Conservation (phyloP, 1,284 basidiomycete species). For the Wolfiporia cocos region DNA sequence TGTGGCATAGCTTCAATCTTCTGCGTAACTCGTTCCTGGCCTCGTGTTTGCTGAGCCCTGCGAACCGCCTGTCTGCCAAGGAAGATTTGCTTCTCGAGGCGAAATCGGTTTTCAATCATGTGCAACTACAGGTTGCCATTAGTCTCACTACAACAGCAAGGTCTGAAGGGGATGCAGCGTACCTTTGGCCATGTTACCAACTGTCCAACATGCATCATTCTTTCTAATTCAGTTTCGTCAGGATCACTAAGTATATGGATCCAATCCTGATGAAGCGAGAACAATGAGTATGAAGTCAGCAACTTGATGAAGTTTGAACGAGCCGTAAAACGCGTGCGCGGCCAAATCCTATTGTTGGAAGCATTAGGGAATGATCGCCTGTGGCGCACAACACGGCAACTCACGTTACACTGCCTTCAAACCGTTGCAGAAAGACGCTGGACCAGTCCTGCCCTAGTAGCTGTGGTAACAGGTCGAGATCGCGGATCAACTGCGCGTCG, state of each 20-base stretch:
- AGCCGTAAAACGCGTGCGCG: constrained; percentile 72
- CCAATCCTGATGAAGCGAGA: constrained; percentile 79
- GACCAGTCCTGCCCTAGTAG: constrained; percentile 93
- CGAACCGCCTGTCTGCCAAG: constrained; percentile 75
- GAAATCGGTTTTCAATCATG: constrained; percentile 84
- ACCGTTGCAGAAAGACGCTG: constrained; percentile 87
- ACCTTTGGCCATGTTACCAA: constrained; percentile 96
- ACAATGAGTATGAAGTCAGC: neutral
- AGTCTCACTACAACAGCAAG: neutral
- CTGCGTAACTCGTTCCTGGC: constrained; percentile 15
- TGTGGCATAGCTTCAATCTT: constrained; percentile 17
- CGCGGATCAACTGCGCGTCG: constrained; percentile 69
- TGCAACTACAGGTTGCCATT: constrained; percentile 52
- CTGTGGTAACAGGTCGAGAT: constrained; percentile 86
- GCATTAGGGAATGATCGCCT: no score
- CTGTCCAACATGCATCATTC: constrained; percentile 85
- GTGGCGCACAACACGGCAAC: constrained; percentile 20
- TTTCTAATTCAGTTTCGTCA: constrained; percentile 66
- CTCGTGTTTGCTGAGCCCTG: constrained; percentile 34
- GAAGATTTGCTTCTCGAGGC: constrained; percentile 78
- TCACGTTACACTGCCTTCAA: constrained; percentile 79
- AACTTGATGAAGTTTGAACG: constrained; percentile 22
- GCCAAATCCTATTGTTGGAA: constrained; percentile 83
- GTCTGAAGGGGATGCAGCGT: constrained; percentile 10
- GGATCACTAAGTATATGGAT: constrained; percentile 81